Percentiles rank a stretch among this genome's conserved stretches.
phyloP scores from a whole-genome alignment of 169 alveolate species.

The Amoebophrya sp. region DNA sequence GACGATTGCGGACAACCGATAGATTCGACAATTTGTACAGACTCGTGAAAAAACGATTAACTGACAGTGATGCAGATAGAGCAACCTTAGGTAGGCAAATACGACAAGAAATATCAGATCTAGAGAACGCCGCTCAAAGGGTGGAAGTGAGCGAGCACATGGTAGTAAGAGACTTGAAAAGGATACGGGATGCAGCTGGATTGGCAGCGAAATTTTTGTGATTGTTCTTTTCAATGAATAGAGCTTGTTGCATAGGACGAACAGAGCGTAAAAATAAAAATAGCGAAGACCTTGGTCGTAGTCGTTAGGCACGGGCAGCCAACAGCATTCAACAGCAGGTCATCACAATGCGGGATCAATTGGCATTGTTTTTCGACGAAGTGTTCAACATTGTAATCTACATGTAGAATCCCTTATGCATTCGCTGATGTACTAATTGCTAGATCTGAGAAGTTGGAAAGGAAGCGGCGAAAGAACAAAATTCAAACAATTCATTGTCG shows the following conservation, averaged over 20 bases:
- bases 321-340: no score
- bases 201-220: background rate
- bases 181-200: background rate
- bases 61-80: background rate
- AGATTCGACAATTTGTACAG: background rate
- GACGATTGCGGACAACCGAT: background rate
- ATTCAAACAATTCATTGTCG: no score
- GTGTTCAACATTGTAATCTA: no score
- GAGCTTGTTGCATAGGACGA: background rate
- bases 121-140: background rate
- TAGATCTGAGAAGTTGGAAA: no score
- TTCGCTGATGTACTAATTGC: no score
- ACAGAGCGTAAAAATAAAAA: background rate
- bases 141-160: background rate
- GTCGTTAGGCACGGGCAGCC: background rate
- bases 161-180: background rate
- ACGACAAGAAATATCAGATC: background rate
- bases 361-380: no score
- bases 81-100: background rate
- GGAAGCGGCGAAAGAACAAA: no score
- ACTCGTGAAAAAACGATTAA: background rate
- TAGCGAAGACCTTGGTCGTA: background rate
- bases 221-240: background rate
- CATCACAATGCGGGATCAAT: no score
- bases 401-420: no score